These are phyloP conservation scores for Lepiota brunneoincarnata DNA, from an alignment of 768 basidiomycete species.

Conservation along the genomic window DNA sequence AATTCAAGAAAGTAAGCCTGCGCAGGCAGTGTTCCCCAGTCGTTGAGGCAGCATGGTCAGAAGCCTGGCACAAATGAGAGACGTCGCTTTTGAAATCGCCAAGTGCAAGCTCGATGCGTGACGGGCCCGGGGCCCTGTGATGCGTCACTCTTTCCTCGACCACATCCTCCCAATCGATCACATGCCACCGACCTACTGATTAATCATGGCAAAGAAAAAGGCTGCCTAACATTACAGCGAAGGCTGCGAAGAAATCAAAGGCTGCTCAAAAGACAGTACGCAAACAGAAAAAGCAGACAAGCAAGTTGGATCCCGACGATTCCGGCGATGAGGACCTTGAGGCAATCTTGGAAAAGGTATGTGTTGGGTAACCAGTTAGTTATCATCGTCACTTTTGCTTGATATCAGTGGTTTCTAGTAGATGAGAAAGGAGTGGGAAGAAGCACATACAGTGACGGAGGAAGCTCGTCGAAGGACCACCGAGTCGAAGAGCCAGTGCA, in stretches of 20 bases:
- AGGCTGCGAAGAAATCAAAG: slow-evolving; percentile 67
- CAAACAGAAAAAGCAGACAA: slow-evolving; percentile 65
- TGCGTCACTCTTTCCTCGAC: too few species aligned
- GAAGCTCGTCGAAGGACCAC: slow-evolving; percentile 82
- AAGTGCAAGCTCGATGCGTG: too few species aligned
- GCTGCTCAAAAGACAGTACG: slow-evolving; percentile 63
- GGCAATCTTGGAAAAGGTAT: slow-evolving; percentile 76
- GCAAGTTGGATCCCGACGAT: slow-evolving; percentile 27
- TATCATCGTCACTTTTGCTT: slow-evolving; percentile 13
- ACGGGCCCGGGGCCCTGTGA: too few species aligned
- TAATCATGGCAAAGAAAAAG: slow-evolving; percentile 60
- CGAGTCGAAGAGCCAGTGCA: slow-evolving; percentile 80
- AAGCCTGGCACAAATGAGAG: too few species aligned
- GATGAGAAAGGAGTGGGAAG: slow-evolving; percentile 84
- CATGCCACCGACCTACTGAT: too few species aligned
- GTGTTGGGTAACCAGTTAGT: slow-evolving; percentile 5
- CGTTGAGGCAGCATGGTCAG: too few species aligned
- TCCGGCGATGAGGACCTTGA: slow-evolving; percentile 75
- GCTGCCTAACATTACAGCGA: slow-evolving; percentile 39
- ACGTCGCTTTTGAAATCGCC: too few species aligned
- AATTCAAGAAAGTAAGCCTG: too few species aligned
- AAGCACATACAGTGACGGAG: slow-evolving; percentile 78
- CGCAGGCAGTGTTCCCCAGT: too few species aligned
- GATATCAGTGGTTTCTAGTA: slow-evolving; percentile 36
- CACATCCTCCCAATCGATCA: too few species aligned